Base-by-base conservation (phyloP, 2,329 filamentous ascomycete genomes). In the Talaromyces sp. region DNA sequence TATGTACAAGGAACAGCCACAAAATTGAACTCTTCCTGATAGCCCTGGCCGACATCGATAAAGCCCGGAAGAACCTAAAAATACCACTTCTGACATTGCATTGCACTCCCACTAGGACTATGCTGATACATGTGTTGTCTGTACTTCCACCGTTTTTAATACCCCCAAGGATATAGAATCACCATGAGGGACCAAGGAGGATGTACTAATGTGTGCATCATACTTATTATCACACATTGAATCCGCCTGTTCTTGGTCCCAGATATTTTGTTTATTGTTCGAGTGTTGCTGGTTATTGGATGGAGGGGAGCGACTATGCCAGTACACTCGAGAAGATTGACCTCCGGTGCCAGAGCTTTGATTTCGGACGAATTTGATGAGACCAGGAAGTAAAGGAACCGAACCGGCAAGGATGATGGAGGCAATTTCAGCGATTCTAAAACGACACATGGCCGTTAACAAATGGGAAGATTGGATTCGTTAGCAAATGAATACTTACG, bases 131-230 rank as follows among this genome's bases (percentile, higher is more conserved):
- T 11, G 75, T 54, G 0, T 64, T 62, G 0, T 71, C 71, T 1
- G 73, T 68, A 1, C 75, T 61, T 46, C 70, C 69, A 3, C 76
- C 58, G 2, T 72, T 74, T 0, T 72, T 73, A 1, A 76, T 58
- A 58, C 77, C 67, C 9, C 75, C 75, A 57, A 77, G 69, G 63
- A 72, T 75, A 58, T 75, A 21, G 75, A 0, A 74, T 50, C 46
- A 50, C 7, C 46, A 50, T 50, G 46, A 12, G 54, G 41, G 50
- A 46, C 50, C n/a, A 59, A 48, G 19, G 50, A 24, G 17, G 50
- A 53, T 43, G 57, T 32, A 14, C 38, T 46, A 21, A 59, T 31
- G 29, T 54, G 50, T 43, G 50, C 41, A 43, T 59, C 57, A 50
- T 50, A 26, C 35, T 46, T 54, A 17, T 26, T 43, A n/a, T 38